phyloP scores from a whole-genome alignment of 768 basidiomycete species.

The Tylopilus subfusipes region DNA sequence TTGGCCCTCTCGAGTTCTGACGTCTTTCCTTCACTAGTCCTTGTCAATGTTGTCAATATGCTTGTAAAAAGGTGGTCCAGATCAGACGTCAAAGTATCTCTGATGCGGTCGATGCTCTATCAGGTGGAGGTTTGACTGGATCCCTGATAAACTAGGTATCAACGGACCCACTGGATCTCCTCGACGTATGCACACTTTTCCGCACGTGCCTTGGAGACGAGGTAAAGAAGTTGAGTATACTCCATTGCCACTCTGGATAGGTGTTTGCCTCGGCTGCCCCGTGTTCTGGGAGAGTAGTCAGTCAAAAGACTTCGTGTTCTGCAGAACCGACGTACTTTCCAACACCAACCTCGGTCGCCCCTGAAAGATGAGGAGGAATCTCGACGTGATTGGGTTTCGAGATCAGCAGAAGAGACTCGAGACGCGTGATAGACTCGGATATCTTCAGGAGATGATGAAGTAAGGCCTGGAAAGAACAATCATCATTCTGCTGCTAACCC shows the following conservation, averaged over 20 bases:
- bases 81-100: slow-evolving; percentile 80
- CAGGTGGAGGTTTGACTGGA: slow-evolving; percentile 7
- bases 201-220: slow-evolving; percentile 72
- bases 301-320: background rate
- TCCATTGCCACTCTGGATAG: slow-evolving; percentile 82
- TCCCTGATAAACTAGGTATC: slow-evolving; percentile 13
- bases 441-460: slow-evolving; percentile 87
- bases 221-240: slow-evolving; percentile 90
- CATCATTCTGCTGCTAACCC: background rate
- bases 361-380: slow-evolving; percentile 30
- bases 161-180: slow-evolving; percentile 80
- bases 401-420: slow-evolving; percentile 79
- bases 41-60: slow-evolving; percentile 50
- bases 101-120: slow-evolving; percentile 81
- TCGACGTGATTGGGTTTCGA: slow-evolving; percentile 43
- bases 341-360: slow-evolving; percentile 29
- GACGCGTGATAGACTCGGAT: slow-evolving; percentile 84
- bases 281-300: slow-evolving; percentile 42
- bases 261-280: slow-evolving; percentile 71
- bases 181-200: slow-evolving; percentile 80
- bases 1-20: slow-evolving; percentile 65
- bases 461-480: slow-evolving; percentile 51
- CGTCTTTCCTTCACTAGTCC: slow-evolving; percentile 46
- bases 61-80: slow-evolving; percentile 77
- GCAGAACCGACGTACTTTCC: slow-evolving; percentile 31